These are phyloP conservation scores for Arachnopeziza araneosa DNA, from an alignment of 2,329 filamentous ascomycete genomes.

Conservation along the genomic window DNA sequence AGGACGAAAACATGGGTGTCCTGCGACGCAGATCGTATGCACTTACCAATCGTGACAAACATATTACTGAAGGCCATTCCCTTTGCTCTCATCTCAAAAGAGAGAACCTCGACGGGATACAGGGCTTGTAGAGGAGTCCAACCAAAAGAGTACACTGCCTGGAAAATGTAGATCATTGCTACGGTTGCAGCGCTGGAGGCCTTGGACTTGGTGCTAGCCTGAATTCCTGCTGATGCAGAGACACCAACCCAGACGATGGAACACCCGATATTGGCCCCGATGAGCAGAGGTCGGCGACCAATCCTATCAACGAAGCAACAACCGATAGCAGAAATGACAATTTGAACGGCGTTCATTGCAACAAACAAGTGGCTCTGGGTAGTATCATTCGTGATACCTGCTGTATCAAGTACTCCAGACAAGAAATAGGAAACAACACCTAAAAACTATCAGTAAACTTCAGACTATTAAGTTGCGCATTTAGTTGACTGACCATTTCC, in stretches of 20 bases:
- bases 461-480: not conserved
- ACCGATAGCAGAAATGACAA: slow-evolving; percentile 47
- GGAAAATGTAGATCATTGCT: slow-evolving; percentile 49
- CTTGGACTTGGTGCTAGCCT: slow-evolving; percentile 13
- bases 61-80: slow-evolving; percentile 47
- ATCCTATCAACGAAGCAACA: slow-evolving; percentile 49
- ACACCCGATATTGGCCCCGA: slow-evolving; percentile 43
- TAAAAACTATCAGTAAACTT: slow-evolving; percentile 6
- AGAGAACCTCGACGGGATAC: slow-evolving; percentile 48
- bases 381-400: slow-evolving; percentile 43
- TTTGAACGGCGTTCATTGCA: slow-evolving; percentile 47
- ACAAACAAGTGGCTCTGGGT: slow-evolving; percentile 47
- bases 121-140: slow-evolving; percentile 39
- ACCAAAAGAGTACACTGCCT: slow-evolving; percentile 43
- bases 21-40: not conserved
- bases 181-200: slow-evolving; percentile 41
- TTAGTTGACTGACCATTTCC: slow-evolving; percentile 26
- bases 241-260: slow-evolving; percentile 45
- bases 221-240: slow-evolving; percentile 28
- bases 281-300: slow-evolving; percentile 49
- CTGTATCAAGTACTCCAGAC: slow-evolving; percentile 43
- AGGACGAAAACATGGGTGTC: not conserved
- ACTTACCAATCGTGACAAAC: slow-evolving; percentile 36
- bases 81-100: slow-evolving; percentile 48
- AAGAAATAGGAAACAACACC: slow-evolving; percentile 47